These are phyloP conservation scores for Auricularia cornea DNA, from an alignment of 768 basidiomycete species.

Conservation along the genomic window DNA sequence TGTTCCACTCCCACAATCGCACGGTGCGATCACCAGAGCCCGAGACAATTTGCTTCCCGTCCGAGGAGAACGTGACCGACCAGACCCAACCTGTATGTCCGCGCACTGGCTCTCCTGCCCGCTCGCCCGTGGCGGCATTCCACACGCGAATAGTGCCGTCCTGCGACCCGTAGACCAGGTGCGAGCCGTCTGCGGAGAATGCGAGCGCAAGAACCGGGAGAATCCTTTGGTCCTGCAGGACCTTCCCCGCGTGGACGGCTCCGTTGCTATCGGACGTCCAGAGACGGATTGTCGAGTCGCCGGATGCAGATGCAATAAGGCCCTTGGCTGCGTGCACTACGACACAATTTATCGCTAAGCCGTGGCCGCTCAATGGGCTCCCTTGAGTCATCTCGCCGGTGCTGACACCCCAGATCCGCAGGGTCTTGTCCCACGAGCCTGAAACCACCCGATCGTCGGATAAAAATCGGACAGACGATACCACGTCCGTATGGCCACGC, in stretches of 20 bases:
- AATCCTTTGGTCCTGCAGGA: not conserved
- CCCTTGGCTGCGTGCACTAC: slow-evolving; percentile 6
- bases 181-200: slow-evolving; percentile 19
- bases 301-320: slow-evolving; percentile 13
- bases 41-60: slow-evolving; percentile 25
- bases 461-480: slow-evolving; percentile 2
- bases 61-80: slow-evolving; percentile 20
- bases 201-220: slow-evolving; percentile 2
- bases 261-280: slow-evolving; percentile 7
- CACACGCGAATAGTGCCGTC: slow-evolving; percentile 22
- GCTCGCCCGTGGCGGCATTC: slow-evolving; percentile 17
- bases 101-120: slow-evolving; percentile 9
- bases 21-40: slow-evolving; percentile 21
- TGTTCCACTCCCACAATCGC: slow-evolving; percentile 12
- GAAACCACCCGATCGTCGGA: slow-evolving; percentile 6
- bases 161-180: slow-evolving; percentile 22
- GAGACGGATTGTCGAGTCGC: slow-evolving; percentile 7
- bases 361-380: slow-evolving; percentile 1
- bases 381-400: not conserved
- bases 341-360: slow-evolving; percentile 4
- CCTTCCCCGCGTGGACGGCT: not conserved
- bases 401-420: not conserved
- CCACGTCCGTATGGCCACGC: not conserved
- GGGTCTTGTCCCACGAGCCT: slow-evolving; percentile 5
- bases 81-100: slow-evolving; percentile 17